phyloP scores from a whole-genome alignment of 768 basidiomycete genomes.

The Pulveroboletus sp. region DNA sequence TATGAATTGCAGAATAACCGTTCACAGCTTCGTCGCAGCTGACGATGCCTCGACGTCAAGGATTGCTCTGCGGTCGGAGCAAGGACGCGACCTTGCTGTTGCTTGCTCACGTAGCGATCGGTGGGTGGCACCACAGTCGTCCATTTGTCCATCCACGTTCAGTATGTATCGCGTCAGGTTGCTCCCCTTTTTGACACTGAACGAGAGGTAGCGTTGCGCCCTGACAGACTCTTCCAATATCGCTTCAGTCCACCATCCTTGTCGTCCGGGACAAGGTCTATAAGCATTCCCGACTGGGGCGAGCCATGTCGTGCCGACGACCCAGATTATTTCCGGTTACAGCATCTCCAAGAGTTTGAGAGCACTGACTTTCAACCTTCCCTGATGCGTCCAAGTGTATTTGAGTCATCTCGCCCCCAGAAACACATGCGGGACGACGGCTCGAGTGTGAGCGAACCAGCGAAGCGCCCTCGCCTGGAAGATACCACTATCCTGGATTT shows the following conservation, averaged over 20 bases:
- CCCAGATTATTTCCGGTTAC: conserved; percentile 35
- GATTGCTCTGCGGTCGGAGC: conserved; percentile 8
- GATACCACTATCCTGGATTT: conserved; percentile 33
- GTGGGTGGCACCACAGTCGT: conserved; percentile 21
- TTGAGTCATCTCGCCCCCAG: not conserved
- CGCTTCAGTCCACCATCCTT: conserved; percentile 15
- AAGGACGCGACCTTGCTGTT: conserved; percentile 19
- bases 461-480: conserved; percentile 36
- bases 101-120: conserved; percentile 9
- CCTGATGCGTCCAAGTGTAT: not conserved
- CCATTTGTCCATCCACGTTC: conserved; percentile 15
- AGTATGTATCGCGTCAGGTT: conserved; percentile 15
- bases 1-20: conserved; percentile 8
- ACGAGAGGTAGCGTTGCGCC: conserved; percentile 13
- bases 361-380: conserved; percentile 30
- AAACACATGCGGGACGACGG: conserved; percentile 9
- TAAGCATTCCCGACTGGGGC: conserved; percentile 39
- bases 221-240: conserved; percentile 23
- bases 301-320: conserved; percentile 23
- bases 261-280: not conserved
- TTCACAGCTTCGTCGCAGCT: conserved; percentile 22
- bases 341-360: conserved; percentile 43
- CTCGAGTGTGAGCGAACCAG: conserved; percentile 8
- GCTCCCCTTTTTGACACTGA: conserved; percentile 2
- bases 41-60: not conserved